Conservation (phyloP, 345 rosid genomes). For the Bruguiera sexangula region DNA sequence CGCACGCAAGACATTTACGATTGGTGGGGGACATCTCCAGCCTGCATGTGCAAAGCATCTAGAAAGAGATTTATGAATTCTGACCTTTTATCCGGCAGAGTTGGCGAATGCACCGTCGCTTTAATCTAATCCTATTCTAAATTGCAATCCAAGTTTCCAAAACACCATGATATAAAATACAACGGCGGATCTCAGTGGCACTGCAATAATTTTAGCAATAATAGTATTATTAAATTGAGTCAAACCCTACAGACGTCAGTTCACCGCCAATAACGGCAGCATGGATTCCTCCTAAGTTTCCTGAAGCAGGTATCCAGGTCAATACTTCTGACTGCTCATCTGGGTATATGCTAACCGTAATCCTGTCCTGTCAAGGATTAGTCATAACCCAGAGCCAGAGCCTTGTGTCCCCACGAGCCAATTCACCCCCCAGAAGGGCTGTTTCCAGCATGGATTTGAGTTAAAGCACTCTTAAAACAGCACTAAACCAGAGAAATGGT, state of each 20-base stretch:
- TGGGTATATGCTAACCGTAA: too few relatives aligned
- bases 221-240: slow-evolving; percentile 6
- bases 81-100: slow-evolving; percentile 11
- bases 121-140: slow-evolving; percentile 16
- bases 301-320: too few relatives aligned
- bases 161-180: background rate
- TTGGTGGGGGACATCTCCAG: background rate
- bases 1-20: background rate
- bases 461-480: background rate
- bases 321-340: too few relatives aligned
- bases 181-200: slow-evolving; percentile 20
- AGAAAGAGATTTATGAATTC: background rate
- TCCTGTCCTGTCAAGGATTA: too few relatives aligned
- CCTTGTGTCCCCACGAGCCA: too few relatives aligned
- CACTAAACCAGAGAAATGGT: background rate
- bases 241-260: background rate
- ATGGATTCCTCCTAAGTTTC: too few relatives aligned
- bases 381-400: too few relatives aligned
- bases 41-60: slow-evolving; percentile 37
- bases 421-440: too few relatives aligned
- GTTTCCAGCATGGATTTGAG: slow-evolving; percentile 7
- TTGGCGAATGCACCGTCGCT: slow-evolving; percentile 24
- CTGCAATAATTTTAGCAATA: background rate
- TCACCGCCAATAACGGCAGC: background rate
- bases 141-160: slow-evolving; percentile 18